Conservation (phyloP, 2,329 filamentous ascomycete genomes). For the Cladorrhinum sp. region DNA sequence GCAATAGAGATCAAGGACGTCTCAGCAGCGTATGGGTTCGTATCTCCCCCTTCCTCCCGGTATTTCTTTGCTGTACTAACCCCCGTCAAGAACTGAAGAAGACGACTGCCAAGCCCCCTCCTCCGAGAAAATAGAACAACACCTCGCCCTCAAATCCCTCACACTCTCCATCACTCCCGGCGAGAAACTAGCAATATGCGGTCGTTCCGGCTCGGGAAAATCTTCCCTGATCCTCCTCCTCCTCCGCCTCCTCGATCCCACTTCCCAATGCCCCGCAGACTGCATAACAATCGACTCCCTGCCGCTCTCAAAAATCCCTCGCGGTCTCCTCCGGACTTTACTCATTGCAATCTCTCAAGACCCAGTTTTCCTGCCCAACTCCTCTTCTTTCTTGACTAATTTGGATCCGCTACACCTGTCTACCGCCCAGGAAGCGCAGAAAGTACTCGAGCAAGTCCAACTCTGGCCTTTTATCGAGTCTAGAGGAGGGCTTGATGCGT, state of each 20-base stretch:
- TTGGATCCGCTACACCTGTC: constrained; percentile 40
- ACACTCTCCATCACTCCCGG: constrained; percentile 32
- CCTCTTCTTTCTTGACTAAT: constrained; percentile 40
- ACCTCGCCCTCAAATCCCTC: constrained; percentile 31
- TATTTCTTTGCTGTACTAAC: neutral
- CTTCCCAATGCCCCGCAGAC: neutral
- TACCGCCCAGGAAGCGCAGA: constrained; percentile 34
- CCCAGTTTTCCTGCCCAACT: constrained; percentile 48
- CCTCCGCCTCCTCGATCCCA: constrained; percentile 41
- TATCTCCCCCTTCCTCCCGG: neutral
- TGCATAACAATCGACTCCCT: constrained; percentile 44
- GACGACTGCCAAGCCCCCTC: neutral
- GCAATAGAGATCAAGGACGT: constrained; percentile 27
- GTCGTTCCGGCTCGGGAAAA: constrained; percentile 45
- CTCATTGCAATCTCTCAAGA: constrained; percentile 55
- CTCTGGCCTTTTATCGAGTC: constrained; percentile 34
- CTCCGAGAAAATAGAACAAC: neutral
- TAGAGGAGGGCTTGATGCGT: constrained; percentile 34
- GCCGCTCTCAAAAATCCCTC: constrained; percentile 37
- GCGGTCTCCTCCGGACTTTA: constrained; percentile 42
- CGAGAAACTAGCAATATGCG: constrained; percentile 42
- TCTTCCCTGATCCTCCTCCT: constrained; percentile 41
- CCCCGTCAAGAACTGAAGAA: neutral
- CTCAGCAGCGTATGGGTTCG: constrained; percentile 28
- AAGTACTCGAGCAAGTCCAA: constrained; percentile 35